Evolutionary conservation across 2,329 filamentous ascomycete genomes (phyloP), one percentile per base, ranked within the genome.

Genomic region (Emericellopsis cladophorae): DNA sequence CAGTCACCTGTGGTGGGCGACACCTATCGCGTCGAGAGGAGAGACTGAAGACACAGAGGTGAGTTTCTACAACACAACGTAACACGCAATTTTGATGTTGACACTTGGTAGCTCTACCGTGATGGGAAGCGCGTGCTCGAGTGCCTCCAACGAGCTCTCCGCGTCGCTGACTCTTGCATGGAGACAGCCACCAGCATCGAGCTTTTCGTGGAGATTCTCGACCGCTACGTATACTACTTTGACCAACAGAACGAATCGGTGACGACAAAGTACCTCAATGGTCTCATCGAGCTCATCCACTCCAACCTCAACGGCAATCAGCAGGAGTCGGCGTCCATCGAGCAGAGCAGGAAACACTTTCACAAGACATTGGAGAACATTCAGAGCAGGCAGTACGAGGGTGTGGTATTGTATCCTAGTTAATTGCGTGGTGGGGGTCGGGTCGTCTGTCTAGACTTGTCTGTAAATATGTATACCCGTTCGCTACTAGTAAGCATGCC

Each of bases 231-330:
- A 40, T 98, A 98, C 62, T 98, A 96, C 67, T 98, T 95, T 66
- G 92, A 98, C 61, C 90, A 98, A 61, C 87, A 95, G 58, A 98
- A 98, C 62, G 92, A 98, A 65, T 89, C 89, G 49, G 92, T 98
- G 32, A 98, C 92, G 5, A 95, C 84, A 3, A 96, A 96, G 64
- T 98, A 96, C 59, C 75, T 98, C 47, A 98, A 98, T 56, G 92
- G 92, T 4, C 77, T 98, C 39, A 96, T 98, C 55, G 92, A 98
- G 65, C 77, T 98, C 47, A 96, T 98, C 55, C 89, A 98, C 62
- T 95, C 88, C 18, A 98, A 98, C 57, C 72, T 98, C 26, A 81
- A 82, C 49, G 88, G 83, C 42, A 92, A 86, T 56, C 81, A 87
- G 55, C 76, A 82, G 52, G 85, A 92, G 51, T 85, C 84, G 26